phyloP scores from a whole-genome alignment of 305 asterid species.

The Solanum hybrid region DNA sequence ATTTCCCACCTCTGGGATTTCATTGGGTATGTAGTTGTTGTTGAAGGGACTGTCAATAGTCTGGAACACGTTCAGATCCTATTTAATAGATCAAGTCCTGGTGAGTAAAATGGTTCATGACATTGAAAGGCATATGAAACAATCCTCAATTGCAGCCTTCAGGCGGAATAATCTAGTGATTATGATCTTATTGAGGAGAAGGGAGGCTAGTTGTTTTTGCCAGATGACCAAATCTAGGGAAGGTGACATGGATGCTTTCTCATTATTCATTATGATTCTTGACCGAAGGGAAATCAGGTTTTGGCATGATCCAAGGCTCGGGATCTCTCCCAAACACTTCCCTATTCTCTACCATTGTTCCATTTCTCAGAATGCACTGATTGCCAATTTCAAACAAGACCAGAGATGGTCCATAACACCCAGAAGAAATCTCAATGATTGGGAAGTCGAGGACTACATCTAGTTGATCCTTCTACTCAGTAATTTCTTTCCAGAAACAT shows the following conservation, averaged over 20 bases:
- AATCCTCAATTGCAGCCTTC: background rate
- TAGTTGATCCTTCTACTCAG: background rate
- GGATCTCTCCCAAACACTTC: background rate
- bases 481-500: background rate
- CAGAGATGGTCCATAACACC: background rate
- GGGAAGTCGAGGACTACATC: background rate
- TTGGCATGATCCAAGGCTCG: background rate
- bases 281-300: background rate
- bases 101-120: background rate
- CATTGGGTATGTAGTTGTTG: background rate
- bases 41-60: background rate
- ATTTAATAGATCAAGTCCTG: background rate
- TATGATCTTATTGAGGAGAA: background rate
- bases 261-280: background rate
- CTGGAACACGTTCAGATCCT: background rate
- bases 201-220: background rate
- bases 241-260: background rate
- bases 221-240: background rate
- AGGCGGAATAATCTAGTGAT: background rate
- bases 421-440: background rate
- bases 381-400: background rate
- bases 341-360: background rate
- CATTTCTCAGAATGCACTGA: background rate
- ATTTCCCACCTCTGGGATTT: background rate
- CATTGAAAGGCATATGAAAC: background rate